phyloP scores from a whole-genome alignment of 2,329 filamentous ascomycete genomes.

The Massarina eburnea region DNA sequence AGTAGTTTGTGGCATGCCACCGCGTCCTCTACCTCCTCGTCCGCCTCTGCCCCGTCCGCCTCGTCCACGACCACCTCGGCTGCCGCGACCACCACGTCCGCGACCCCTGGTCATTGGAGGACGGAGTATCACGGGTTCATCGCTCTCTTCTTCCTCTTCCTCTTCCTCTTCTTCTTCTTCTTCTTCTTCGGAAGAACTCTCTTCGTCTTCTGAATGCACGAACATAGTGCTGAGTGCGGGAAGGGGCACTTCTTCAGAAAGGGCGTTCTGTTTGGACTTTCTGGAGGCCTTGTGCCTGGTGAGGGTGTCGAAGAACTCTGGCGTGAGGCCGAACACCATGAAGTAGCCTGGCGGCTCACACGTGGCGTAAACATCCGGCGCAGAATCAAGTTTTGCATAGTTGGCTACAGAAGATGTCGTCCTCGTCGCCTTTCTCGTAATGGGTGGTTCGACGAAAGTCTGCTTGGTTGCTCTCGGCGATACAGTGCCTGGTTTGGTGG shows the following conservation, averaged over 20 bases:
- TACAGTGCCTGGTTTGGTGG: slow-evolving; percentile 28
- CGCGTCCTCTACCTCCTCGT: slow-evolving; percentile 29
- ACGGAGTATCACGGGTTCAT: slow-evolving; percentile 20
- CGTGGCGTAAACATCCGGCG: slow-evolving; percentile 31
- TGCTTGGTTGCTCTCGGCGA: slow-evolving; percentile 23
- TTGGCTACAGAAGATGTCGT: slow-evolving; percentile 40
- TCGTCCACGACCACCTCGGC: slow-evolving; percentile 28
- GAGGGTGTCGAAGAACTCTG: slow-evolving; percentile 34
- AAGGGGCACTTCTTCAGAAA: background rate
- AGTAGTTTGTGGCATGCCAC: slow-evolving; percentile 18
- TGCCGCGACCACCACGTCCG: slow-evolving; percentile 30
- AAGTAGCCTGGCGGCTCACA: slow-evolving; percentile 35
- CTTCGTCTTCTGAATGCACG: slow-evolving; percentile 15
- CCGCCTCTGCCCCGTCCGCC: slow-evolving; percentile 31
- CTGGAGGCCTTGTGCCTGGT: slow-evolving; percentile 17
- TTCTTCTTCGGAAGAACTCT: slow-evolving; percentile 9
- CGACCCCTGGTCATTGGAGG: slow-evolving; percentile 21
- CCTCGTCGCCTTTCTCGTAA: slow-evolving; percentile 38
- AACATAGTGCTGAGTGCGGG: slow-evolving; percentile 15
- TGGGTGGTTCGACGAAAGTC: slow-evolving; percentile 23
- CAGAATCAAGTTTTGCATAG: slow-evolving; percentile 27
- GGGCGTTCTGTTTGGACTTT: slow-evolving; percentile 3
- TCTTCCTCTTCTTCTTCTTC: slow-evolving; percentile 20
- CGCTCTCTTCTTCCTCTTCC: slow-evolving; percentile 21
- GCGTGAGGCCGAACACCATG: slow-evolving; percentile 38